A percentile compares a stretch with the other conserved stretches of the same genome.
Evolutionary conservation across 2,329 filamentous ascomycete species (phyloP).

Genomic region (Aspergillus fructus): DNA sequence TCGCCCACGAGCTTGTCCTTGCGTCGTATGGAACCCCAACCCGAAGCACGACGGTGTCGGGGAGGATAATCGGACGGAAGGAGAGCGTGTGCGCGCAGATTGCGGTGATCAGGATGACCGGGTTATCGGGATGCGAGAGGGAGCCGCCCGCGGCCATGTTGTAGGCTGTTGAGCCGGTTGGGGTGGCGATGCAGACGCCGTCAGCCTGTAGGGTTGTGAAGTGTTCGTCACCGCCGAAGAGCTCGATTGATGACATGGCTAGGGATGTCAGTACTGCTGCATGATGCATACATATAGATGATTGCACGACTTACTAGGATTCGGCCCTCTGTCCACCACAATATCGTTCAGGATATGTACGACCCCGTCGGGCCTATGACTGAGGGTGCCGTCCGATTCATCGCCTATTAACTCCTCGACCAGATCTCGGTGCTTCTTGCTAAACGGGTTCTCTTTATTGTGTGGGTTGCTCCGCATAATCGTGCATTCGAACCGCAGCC

Average conservation of each 20-base stretch:
- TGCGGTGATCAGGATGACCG: constrained; percentile 88
- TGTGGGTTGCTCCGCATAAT: constrained; percentile 68
- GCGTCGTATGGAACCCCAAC: constrained; percentile 94
- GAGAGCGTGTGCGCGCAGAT: constrained; percentile 94
- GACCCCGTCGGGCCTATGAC: constrained; percentile 79
- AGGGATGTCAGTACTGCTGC: constrained; percentile 2
- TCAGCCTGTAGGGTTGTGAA: constrained; percentile 93
- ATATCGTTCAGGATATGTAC: constrained; percentile 94
- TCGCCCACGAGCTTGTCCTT: constrained; percentile 89
- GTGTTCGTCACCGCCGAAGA: constrained; percentile 93
- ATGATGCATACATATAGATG: background rate
- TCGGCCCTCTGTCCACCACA: constrained; percentile 92
- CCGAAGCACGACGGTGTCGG: constrained; percentile 90
- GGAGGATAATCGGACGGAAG: constrained; percentile 93
- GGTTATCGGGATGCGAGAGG: constrained; percentile 92
- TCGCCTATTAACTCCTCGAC: constrained; percentile 89
- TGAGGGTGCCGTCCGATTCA: constrained; percentile 78
- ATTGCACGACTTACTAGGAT: constrained; percentile 67
- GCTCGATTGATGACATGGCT: constrained; percentile 89
- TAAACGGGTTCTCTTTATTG: constrained; percentile 26
- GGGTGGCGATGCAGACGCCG: constrained; percentile 89
- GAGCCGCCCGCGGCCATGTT: constrained; percentile 95
- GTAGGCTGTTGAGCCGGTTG: constrained; percentile 92
- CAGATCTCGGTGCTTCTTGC: constrained; percentile 60
- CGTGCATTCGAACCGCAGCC: constrained; percentile 88